phyloP scores from a whole-genome alignment of 108 stramenopile genomes.

The Epipyxis sp. region DNA sequence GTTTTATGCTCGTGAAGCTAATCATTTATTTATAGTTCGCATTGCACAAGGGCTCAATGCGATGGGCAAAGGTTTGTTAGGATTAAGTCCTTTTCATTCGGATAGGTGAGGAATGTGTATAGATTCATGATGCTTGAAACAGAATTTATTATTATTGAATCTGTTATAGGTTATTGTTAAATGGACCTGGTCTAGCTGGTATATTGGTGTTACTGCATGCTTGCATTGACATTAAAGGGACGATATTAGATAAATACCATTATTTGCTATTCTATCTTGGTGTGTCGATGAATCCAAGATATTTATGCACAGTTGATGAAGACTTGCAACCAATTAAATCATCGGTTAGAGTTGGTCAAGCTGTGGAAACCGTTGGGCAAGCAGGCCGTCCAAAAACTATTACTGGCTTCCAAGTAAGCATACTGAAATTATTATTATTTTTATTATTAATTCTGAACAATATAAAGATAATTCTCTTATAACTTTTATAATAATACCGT shows the following conservation, averaged over 20 bases:
- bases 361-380: constrained; percentile 99
- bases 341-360: constrained; percentile 95
- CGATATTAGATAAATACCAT: constrained; percentile 89
- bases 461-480: constrained; percentile 6
- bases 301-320: constrained; percentile 94
- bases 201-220: constrained; percentile 81
- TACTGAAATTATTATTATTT: no score
- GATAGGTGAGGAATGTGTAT: constrained; percentile 52
- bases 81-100: constrained; percentile 90
- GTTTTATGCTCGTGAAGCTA: constrained; percentile 92
- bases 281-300: constrained; percentile 93
- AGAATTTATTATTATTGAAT: neutral
- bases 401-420: constrained; percentile 99
- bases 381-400: constrained; percentile 99
- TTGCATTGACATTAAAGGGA: constrained; percentile 84
- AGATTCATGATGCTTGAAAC: neutral
- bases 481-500: constrained; percentile 7
- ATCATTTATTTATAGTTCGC: constrained; percentile 92
- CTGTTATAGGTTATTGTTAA: constrained; percentile 66
- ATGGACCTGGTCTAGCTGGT: constrained; percentile 79
- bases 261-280: constrained; percentile 90
- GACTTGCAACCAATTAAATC: constrained; percentile 75
- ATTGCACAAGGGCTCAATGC: constrained; percentile 96
- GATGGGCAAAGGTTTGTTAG: constrained; percentile 96
- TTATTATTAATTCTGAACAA: no score